Base-by-base conservation (phyloP, 2,329 filamentous ascomycete genomes). In the Paraconiothyrium brasiliense region DNA sequence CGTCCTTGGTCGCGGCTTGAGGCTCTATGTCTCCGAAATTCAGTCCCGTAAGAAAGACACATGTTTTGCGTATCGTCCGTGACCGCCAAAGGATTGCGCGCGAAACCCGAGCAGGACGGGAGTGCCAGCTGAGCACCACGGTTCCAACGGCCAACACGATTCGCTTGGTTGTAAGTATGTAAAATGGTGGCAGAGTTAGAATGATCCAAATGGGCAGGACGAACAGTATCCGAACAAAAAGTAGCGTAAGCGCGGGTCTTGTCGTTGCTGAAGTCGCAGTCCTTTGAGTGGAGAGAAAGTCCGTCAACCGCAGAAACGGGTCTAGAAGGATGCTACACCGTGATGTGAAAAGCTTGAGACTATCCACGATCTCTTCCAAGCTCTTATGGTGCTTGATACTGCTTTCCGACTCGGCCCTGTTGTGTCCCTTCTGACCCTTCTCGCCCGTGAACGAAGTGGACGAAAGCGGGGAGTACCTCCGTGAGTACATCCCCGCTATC, bases 331-430 rank as follows among this genome's bases (percentile, higher is more conserved):
- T 90, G 77, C 97, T 97, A 79, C 95, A 97, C 52, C 95, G 87
- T 5, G 90, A 91, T 0, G 94, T 98, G 69, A 99, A 92, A 67
- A 93, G 89, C 76, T 93, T 93, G 48, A 99, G 82, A 0, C 92
- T 97, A 70, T 98, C 94, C 59, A 99, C 92, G 63, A 99, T 99
- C 81, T 99, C 95, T 76, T 99, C 95, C 56, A 99, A 81, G 54
- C 93, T 97, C 83, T 97, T 97, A 73, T 97, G 92, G 71, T 95
- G 92, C 62, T 90, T 89, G 46, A 89, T 90, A 63, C 86, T 89
- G 70, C 93, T 92, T 9, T 78, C 76, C 8, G 84, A 82, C 2
- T 79, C 78, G 20, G 80, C 79, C 37, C 82, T 82, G 62, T 83
- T 86, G 58, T 86, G 83, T 35, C 79, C 81, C 58, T 85, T 85